These are phyloP conservation scores for Jackrogersella multiformis DNA, from an alignment of 495 filamentous ascomycete species.

Conservation along the genomic window DNA sequence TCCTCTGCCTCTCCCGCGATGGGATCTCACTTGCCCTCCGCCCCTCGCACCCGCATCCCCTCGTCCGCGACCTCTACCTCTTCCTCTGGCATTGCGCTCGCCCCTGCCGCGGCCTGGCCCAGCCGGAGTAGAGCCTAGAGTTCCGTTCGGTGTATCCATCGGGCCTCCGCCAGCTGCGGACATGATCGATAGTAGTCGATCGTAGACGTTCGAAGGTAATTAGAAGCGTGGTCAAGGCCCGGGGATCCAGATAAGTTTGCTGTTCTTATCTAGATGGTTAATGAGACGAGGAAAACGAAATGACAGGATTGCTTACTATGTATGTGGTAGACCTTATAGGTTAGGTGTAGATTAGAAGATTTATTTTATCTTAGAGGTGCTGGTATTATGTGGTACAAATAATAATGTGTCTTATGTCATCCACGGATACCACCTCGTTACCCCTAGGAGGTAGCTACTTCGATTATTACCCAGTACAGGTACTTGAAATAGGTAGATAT, in stretches of 20 bases:
- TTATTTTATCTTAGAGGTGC: too few species aligned
- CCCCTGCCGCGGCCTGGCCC: constrained; percentile 41
- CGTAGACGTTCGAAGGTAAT: neutral
- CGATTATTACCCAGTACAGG: too few species aligned
- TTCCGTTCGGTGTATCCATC: constrained; percentile 4
- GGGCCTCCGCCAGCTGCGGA: neutral
- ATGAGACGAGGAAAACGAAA: too few species aligned
- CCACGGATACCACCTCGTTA: too few species aligned
- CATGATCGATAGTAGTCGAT: constrained; percentile 1
- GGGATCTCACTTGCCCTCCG: constrained; percentile 31
- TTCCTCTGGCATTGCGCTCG: constrained; percentile 48
- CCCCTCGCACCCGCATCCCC: constrained; percentile 5
- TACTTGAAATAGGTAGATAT: too few species aligned
- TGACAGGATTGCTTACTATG: too few species aligned
- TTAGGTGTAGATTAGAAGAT: too few species aligned
- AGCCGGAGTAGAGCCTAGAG: neutral
- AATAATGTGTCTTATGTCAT: too few species aligned
- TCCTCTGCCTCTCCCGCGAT: constrained; percentile 46
- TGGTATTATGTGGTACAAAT: too few species aligned
- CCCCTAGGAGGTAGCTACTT: too few species aligned
- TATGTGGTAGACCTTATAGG: too few species aligned
- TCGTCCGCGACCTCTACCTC: constrained; percentile 50
- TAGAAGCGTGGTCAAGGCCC: neutral
- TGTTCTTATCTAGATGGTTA: too few species aligned
- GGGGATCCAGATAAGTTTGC: neutral